These are phyloP conservation scores for Yarrowia divulgata DNA, from an alignment of 805 yeast species.

Conservation along the genomic window DNA sequence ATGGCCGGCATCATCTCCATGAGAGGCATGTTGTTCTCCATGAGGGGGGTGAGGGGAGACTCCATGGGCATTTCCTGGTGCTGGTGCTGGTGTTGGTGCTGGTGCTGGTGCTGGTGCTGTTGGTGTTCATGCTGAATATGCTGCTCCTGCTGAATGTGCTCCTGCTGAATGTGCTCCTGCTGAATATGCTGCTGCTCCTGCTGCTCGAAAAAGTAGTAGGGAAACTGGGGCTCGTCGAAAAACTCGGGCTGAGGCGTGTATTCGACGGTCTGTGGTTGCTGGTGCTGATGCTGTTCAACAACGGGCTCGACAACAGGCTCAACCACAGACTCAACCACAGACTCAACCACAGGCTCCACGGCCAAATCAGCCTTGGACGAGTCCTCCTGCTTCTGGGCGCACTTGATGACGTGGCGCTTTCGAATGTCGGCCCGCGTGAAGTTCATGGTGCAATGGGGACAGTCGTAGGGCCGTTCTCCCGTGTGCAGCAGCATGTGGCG, in stretches of 20 bases:
- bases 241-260: not conserved
- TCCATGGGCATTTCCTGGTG: not conserved
- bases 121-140: not conserved
- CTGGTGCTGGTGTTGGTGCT: not conserved
- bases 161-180: not conserved
- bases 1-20: slow-evolving; percentile 11
- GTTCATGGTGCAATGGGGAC: slow-evolving; percentile 71
- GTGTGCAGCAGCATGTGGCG: slow-evolving; percentile 84
- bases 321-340: not conserved
- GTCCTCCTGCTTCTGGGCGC: slow-evolving; percentile 40
- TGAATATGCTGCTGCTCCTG: not conserved
- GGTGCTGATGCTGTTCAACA: not conserved
- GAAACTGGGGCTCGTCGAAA: slow-evolving; percentile 21
- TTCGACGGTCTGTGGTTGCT: not conserved
- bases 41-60: not conserved
- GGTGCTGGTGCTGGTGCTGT: not conserved
- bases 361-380: slow-evolving; percentile 7
- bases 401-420: slow-evolving; percentile 63
- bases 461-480: slow-evolving; percentile 83
- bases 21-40: not conserved
- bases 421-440: slow-evolving; percentile 79
- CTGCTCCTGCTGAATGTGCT: not conserved
- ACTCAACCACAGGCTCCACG: not conserved
- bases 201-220: slow-evolving; percentile 20
- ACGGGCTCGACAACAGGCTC: not conserved